These are phyloP conservation scores for Coniferiporia weirii DNA, from an alignment of 1,284 basidiomycete genomes.

Conservation along the genomic window DNA sequence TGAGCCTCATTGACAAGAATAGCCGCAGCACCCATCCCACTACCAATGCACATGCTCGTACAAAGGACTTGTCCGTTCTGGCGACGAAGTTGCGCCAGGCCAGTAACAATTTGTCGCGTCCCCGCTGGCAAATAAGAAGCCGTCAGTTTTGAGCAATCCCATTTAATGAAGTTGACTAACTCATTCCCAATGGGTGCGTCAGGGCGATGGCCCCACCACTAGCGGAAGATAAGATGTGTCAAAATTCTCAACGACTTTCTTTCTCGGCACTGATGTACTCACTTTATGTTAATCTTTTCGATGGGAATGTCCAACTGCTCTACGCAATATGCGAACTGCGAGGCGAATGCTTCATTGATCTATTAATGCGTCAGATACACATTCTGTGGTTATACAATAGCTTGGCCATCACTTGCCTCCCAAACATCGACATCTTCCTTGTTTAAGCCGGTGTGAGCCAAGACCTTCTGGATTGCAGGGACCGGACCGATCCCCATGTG, in stretches of 20 bases:
- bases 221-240: neutral
- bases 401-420: conserved; percentile 58
- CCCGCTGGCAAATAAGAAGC: conserved; percentile 48
- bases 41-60: conserved; percentile 87
- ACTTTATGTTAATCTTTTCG: conserved; percentile 87
- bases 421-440: conserved; percentile 86
- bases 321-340: conserved; percentile 80
- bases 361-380: neutral
- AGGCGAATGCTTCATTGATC: conserved; percentile 84
- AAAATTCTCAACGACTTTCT: neutral
- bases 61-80: conserved; percentile 62
- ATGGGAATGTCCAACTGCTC: conserved; percentile 66
- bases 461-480: conserved; percentile 76
- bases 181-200: conserved; percentile 77
- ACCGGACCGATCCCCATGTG: conserved; percentile 88
- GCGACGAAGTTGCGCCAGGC: conserved; percentile 71
- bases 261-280: conserved; percentile 22
- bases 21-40: conserved; percentile 83
- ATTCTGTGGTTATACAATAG: conserved; percentile 32
- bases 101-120: conserved; percentile 81
- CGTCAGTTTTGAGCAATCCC: conserved; percentile 5
- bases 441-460: conserved; percentile 66
- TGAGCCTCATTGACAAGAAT: conserved; percentile 73
- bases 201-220: conserved; percentile 88
- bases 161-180: conserved; percentile 37